phyloP scores from a whole-genome alignment of 495 filamentous ascomycete genomes.

The Wilcoxina mikolae region DNA sequence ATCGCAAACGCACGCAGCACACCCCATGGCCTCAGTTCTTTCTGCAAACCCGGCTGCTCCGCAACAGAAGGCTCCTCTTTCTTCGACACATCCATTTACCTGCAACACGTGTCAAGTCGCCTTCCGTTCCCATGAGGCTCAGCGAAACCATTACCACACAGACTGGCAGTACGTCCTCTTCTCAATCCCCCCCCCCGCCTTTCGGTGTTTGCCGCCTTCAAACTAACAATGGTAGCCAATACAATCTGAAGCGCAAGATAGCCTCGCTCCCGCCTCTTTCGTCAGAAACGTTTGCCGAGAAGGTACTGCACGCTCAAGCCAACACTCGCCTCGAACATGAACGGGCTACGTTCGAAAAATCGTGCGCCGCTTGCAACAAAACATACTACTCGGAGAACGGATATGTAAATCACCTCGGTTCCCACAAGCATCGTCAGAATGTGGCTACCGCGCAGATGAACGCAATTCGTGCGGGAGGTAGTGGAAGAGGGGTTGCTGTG shows the following conservation, averaged over 20 bases:
- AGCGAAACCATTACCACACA: conserved; percentile 86
- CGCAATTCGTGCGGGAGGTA: conserved; percentile 22
- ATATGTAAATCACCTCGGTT: conserved; percentile 80
- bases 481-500: conserved; percentile 22
- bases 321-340: conserved; percentile 67
- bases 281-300: conserved; percentile 87
- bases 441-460: conserved; percentile 35
- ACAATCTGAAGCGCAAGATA: conserved; percentile 93
- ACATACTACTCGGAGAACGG: conserved; percentile 93
- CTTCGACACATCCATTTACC: conserved; percentile 65
- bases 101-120: conserved; percentile 98
- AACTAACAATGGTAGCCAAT: conserved; percentile 45
- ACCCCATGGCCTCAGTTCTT: not conserved
- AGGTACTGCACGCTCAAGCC: conserved; percentile 85
- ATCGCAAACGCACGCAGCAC: too few relatives aligned
- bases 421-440: conserved; percentile 74
- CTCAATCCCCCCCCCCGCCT: not conserved
- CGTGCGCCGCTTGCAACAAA: conserved; percentile 71
- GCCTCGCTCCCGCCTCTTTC: conserved; percentile 81
- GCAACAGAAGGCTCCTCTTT: conserved; percentile 11
- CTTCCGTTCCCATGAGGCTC: conserved; percentile 83
- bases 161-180: conserved; percentile 80
- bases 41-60: too few relatives aligned
- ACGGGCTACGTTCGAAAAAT: conserved; percentile 75
- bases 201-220: conserved; percentile 5